Percentiles rank a stretch among this genome's conserved stretches.
These are phyloP conservation scores for Suillus luteus DNA, from an alignment of 768 basidiomycete species.

Conservation along the genomic window DNA sequence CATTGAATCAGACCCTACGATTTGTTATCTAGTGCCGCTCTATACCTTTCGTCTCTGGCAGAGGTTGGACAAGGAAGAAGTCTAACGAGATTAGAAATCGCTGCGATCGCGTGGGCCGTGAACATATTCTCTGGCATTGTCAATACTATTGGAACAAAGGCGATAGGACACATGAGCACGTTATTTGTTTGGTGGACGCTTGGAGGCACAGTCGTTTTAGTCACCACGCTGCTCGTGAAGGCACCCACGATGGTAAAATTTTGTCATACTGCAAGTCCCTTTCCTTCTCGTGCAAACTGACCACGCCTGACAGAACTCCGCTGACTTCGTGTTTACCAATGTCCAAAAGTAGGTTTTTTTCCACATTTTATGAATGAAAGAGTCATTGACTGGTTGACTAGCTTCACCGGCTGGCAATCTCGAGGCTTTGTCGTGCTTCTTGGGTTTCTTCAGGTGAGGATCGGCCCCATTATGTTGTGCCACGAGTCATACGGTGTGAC, in stretches of 20 bases:
- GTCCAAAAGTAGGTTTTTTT: slow-evolving; percentile 47
- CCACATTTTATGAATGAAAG: not conserved
- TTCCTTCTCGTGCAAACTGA: slow-evolving; percentile 6
- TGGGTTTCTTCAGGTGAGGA: slow-evolving; percentile 50
- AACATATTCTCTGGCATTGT: slow-evolving; percentile 56
- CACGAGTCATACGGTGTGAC: not conserved
- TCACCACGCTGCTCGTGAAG: slow-evolving; percentile 57
- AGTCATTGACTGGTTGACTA: slow-evolving; percentile 19
- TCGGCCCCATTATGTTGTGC: not conserved
- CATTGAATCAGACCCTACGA: not conserved
- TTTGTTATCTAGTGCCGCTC: slow-evolving; percentile 41
- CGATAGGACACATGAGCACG: slow-evolving; percentile 54
- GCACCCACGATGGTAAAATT: slow-evolving; percentile 49
- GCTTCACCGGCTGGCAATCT: slow-evolving; percentile 57
- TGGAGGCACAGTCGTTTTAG: slow-evolving; percentile 58
- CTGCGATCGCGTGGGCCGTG: slow-evolving; percentile 57
- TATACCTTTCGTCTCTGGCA: slow-evolving; percentile 55
- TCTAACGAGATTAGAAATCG: slow-evolving; percentile 49
- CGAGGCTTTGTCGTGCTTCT: slow-evolving; percentile 58
- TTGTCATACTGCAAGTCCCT: not conserved
- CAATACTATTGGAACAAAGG: slow-evolving; percentile 58
- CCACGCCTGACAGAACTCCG: slow-evolving; percentile 44
- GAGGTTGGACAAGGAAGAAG: slow-evolving; percentile 49
- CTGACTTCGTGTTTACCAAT: slow-evolving; percentile 55
- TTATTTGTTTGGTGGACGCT: slow-evolving; percentile 66